These are phyloP conservation scores for Saccharum hybrid DNA, from an alignment of 202 grass and related monocot genomes.

Conservation along the genomic window DNA sequence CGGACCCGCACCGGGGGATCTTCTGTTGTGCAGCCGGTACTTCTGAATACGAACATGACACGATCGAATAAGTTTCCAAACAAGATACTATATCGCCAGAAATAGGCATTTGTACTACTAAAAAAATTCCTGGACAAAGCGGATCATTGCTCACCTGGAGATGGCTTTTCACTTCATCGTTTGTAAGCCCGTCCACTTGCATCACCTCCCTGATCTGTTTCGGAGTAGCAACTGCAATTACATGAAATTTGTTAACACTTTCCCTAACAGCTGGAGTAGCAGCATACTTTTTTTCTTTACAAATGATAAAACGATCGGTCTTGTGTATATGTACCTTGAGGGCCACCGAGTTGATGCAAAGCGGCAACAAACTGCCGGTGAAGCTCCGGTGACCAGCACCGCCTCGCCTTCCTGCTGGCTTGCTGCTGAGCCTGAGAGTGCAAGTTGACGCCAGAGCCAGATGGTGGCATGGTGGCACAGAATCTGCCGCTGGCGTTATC, in stretches of 20 bases:
- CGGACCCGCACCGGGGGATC: constrained; percentile 20
- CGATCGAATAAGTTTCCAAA: constrained; percentile 29
- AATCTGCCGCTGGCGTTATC: constrained; percentile 26
- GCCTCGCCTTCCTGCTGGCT: constrained; percentile 78
- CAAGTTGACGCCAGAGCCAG: constrained; percentile 31
- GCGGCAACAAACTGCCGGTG: constrained; percentile 80
- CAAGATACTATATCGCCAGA: not conserved
- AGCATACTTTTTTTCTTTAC: not conserved
- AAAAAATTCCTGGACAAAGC: not conserved
- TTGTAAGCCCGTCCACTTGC: constrained; percentile 93
- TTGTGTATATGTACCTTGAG: constrained; percentile 60
- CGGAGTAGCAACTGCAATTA: constrained; percentile 83
- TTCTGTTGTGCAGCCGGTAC: constrained; percentile 84
- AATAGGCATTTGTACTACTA: constrained; percentile 7
- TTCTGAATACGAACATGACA: constrained; percentile 63
- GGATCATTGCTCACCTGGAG: constrained; percentile 69
- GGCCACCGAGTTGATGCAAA: constrained; percentile 72
- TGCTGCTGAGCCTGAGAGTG: constrained; percentile 46
- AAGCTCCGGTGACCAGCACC: constrained; percentile 92
- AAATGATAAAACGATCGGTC: not conserved
- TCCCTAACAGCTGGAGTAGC: not conserved
- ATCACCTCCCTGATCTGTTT: constrained; percentile 98
- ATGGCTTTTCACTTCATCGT: constrained; percentile 99
- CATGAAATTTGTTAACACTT: constrained; percentile 19
- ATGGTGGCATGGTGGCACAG: constrained; percentile 21